Evolutionary conservation across 495 filamentous ascomycete genomes (phyloP).

Genomic region (Clavariopsis aquatica): DNA sequence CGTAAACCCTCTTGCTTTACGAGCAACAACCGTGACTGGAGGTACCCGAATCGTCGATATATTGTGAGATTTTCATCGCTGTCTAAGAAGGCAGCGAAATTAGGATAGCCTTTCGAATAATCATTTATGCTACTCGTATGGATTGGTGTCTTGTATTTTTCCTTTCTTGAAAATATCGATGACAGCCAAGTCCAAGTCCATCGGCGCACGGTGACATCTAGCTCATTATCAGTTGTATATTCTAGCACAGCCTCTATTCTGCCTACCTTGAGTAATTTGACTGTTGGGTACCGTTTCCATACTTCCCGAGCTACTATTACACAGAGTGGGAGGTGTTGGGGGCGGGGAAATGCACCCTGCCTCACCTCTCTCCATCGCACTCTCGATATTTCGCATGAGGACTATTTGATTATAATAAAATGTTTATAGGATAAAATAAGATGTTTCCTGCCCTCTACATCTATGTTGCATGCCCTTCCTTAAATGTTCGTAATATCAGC

Average conservation of each 20-base stretch:
- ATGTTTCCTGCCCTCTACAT: background rate
- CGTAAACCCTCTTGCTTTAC: conserved; percentile 41
- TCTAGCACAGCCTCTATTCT: background rate
- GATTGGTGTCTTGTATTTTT: conserved; percentile 1
- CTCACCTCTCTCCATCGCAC: conserved; percentile 19
- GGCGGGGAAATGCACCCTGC: background rate
- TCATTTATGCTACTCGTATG: conserved; percentile 12
- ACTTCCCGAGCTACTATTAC: background rate
- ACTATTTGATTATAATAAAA: background rate
- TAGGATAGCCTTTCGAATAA: conserved; percentile 34
- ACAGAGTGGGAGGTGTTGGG: background rate
- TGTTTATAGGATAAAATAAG: background rate
- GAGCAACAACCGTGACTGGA: conserved; percentile 41
- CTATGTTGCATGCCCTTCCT: too few relatives aligned
- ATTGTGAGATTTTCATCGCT: conserved; percentile 43
- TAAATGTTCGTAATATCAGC: background rate
- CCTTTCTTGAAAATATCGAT: background rate
- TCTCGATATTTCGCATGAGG: conserved; percentile 1
- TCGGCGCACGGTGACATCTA: background rate
- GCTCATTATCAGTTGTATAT: background rate
- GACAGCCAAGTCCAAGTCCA: background rate
- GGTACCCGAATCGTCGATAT: conserved; percentile 42
- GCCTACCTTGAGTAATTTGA: background rate
- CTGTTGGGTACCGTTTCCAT: background rate
- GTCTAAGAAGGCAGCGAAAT: conserved; percentile 41